A percentile compares a stretch with the other conserved stretches of the same genome.
Conservation (phyloP, 495 filamentous ascomycete genomes). For the Talaromyces adpressus region DNA sequence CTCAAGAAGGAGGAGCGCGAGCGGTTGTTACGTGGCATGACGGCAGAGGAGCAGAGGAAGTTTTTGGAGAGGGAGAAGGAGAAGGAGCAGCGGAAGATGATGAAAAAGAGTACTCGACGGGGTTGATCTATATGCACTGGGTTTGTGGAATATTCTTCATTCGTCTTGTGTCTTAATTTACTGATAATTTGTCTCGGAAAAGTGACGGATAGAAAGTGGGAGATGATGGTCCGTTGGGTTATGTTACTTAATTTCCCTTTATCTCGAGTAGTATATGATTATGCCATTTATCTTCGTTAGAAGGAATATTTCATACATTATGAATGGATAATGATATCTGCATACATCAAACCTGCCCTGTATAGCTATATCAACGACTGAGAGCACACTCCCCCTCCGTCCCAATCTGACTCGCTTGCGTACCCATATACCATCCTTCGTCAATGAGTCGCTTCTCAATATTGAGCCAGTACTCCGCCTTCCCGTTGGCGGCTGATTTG, state of each 20-base stretch:
- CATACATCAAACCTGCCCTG: background rate
- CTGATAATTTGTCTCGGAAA: background rate
- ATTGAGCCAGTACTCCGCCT: conserved; percentile 65
- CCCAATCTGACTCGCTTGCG: conserved; percentile 17
- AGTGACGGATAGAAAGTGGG: background rate
- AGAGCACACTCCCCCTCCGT: conserved; percentile 25
- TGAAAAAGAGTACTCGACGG: conserved; percentile 60
- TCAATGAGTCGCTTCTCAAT: conserved; percentile 56
- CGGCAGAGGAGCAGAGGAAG: conserved; percentile 91
- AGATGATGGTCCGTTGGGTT: background rate
- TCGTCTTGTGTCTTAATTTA: conserved; percentile 6
- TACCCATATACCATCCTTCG: conserved; percentile 67
- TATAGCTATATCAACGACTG: background rate
- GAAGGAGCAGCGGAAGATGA: conserved; percentile 64
- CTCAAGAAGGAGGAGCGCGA: conserved; percentile 92
- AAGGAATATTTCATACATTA: background rate
- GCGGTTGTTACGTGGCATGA: conserved; percentile 68
- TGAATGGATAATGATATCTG: background rate
- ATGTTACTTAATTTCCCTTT: background rate
- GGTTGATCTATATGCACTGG: conserved; percentile 5
- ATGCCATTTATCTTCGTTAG: background rate
- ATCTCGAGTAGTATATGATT: conserved; percentile 1
- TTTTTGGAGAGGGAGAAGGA: conserved; percentile 87
- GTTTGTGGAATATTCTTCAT: background rate
- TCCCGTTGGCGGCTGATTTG: conserved; percentile 64